Evolutionary conservation across 176 grass and related monocot species (phyloP).

Genomic region (Hsuehochloa calcarea): DNA sequence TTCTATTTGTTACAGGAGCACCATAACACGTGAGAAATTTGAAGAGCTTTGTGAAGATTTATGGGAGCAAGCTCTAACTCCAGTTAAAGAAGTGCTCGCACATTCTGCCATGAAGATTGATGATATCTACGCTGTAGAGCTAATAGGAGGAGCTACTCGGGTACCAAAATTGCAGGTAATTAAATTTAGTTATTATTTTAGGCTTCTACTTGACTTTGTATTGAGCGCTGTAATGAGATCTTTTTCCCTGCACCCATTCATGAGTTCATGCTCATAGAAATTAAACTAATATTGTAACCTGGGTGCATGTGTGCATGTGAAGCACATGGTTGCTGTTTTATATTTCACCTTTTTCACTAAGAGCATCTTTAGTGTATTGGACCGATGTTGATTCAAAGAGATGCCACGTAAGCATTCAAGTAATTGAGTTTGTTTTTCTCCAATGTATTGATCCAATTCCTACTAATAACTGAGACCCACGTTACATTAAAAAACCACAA

Average conservation of each 20-base stretch:
- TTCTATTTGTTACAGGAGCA: constrained; percentile 63
- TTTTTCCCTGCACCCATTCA: background rate
- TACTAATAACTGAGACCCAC: no score
- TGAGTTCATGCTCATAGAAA: background rate
- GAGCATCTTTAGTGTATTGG: no score
- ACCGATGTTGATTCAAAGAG: no score
- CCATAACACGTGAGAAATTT: constrained; percentile 96
- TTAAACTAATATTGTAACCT: background rate
- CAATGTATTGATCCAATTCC: no score
- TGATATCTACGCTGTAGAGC: constrained; percentile 92
- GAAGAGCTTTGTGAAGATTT: constrained; percentile 97
- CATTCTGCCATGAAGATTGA: constrained; percentile 81
- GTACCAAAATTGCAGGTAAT: constrained; percentile 92
- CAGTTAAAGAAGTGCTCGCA: constrained; percentile 78
- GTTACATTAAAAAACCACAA: no score
- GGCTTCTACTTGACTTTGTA: background rate
- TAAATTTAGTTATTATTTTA: constrained; percentile 23
- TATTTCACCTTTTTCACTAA: background rate
- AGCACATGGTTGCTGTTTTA: background rate
- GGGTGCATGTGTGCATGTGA: background rate
- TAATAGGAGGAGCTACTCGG: constrained; percentile 93
- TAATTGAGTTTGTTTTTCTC: no score
- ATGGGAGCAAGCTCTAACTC: constrained; percentile 86
- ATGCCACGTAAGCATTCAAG: no score
- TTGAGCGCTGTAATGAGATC: background rate